These are phyloP conservation scores for Didymosphaeria variabile DNA, from an alignment of 2,329 filamentous ascomycete genomes.

Conservation along the genomic window DNA sequence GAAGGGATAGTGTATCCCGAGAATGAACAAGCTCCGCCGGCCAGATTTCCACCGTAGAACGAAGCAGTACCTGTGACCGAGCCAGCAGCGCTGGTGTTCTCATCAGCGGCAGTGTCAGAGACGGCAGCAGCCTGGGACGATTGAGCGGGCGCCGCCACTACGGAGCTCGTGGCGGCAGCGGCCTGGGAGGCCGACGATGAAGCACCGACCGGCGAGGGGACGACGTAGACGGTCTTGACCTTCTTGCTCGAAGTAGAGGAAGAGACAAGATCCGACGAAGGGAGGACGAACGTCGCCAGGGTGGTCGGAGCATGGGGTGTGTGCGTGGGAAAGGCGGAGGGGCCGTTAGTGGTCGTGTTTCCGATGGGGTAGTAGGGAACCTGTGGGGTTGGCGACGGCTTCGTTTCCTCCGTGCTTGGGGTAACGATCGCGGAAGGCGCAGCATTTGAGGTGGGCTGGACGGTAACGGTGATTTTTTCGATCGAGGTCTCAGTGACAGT, in stretches of 20 bases:
- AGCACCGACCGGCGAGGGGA: slow-evolving; percentile 17
- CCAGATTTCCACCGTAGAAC: slow-evolving; percentile 53
- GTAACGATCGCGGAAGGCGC: slow-evolving; percentile 11
- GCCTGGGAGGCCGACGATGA: background rate
- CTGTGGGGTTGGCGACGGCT: slow-evolving; percentile 3
- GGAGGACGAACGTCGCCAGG: slow-evolving; percentile 12
- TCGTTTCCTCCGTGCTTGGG: background rate
- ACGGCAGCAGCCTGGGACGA: slow-evolving; percentile 20
- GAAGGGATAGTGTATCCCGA: slow-evolving; percentile 68
- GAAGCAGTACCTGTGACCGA: slow-evolving; percentile 41
- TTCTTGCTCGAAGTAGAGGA: slow-evolving; percentile 17
- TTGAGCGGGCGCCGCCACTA: slow-evolving; percentile 13
- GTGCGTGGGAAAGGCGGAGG: slow-evolving; percentile 7
- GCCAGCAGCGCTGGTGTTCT: slow-evolving; percentile 1
- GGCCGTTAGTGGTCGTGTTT: slow-evolving; percentile 21
- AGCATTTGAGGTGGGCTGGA: slow-evolving; percentile 21
- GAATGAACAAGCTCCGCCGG: slow-evolving; percentile 71
- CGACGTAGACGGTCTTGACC: slow-evolving; percentile 25
- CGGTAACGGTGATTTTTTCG: slow-evolving; percentile 37
- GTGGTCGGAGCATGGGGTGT: slow-evolving; percentile 16
- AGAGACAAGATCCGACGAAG: slow-evolving; percentile 6
- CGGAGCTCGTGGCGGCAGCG: slow-evolving; percentile 9
- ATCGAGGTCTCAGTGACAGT: slow-evolving; percentile 26
- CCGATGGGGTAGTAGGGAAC: slow-evolving; percentile 17
- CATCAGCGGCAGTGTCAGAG: slow-evolving; percentile 15